Evolutionary conservation across 345 rosid genomes (phyloP).

Genomic region (Euphorbia lathyris): DNA sequence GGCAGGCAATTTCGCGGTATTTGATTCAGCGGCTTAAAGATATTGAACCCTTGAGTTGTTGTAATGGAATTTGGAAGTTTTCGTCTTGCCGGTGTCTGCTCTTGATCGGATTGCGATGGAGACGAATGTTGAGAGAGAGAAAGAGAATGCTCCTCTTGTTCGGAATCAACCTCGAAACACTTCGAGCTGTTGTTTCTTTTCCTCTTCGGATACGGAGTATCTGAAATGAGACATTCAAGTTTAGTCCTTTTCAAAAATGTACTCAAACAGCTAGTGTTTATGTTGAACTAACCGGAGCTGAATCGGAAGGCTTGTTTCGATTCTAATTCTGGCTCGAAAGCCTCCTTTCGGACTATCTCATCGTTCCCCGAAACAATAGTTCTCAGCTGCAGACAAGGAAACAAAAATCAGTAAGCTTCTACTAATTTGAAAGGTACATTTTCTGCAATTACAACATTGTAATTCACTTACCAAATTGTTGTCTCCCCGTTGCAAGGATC

Average conservation of each 20-base stretch:
- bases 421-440: neutral
- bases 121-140: slow-evolving; percentile 67
- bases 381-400: slow-evolving; percentile 28
- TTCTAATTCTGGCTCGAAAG: slow-evolving; percentile 29
- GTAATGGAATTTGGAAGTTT: slow-evolving; percentile 19
- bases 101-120: slow-evolving; percentile 70
- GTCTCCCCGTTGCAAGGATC: slow-evolving; percentile 28
- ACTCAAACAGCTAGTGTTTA: neutral
- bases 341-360: slow-evolving; percentile 14
- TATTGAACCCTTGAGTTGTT: slow-evolving; percentile 32
- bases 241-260: neutral
- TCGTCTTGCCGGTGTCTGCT: slow-evolving; percentile 40
- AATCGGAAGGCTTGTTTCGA: slow-evolving; percentile 27
- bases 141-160: slow-evolving; percentile 69
- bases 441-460: neutral
- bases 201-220: slow-evolving; percentile 38
- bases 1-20: slow-evolving; percentile 25
- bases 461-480: slow-evolving; percentile 25
- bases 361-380: slow-evolving; percentile 10
- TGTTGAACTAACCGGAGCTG: slow-evolving; percentile 36
- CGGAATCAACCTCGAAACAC: slow-evolving; percentile 48
- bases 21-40: slow-evolving; percentile 40
- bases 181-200: slow-evolving; percentile 29
- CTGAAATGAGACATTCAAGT: slow-evolving; percentile 22
- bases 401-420: slow-evolving; percentile 3